phyloP scores from a whole-genome alignment of 352 stramenopile species.

The Thalassiosira allenii region DNA sequence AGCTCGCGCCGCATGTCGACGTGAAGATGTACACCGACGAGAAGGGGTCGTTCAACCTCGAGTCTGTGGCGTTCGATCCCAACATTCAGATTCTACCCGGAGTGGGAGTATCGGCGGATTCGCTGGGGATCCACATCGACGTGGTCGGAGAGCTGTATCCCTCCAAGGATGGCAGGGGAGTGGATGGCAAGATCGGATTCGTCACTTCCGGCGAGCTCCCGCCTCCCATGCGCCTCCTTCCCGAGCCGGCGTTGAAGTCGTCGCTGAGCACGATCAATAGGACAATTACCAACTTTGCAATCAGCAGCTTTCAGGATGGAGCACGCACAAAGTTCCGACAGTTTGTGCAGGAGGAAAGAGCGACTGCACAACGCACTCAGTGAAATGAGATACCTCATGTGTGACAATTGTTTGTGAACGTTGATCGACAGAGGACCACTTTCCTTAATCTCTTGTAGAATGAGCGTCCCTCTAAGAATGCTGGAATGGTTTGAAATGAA shows the following conservation, averaged over 20 bases:
- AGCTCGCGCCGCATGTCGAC: slow-evolving; percentile 75
- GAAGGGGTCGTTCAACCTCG: slow-evolving; percentile 49
- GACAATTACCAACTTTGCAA: slow-evolving; percentile 76
- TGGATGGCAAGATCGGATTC: slow-evolving; percentile 80
- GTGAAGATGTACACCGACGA: slow-evolving; percentile 76
- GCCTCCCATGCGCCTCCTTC: slow-evolving; percentile 68
- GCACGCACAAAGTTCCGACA: slow-evolving; percentile 65
- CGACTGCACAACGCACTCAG: not conserved
- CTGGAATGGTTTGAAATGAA: no score
- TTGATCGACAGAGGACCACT: no score
- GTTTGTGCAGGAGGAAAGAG: slow-evolving; percentile 49
- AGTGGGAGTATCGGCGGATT: slow-evolving; percentile 56
- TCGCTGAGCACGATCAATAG: slow-evolving; percentile 75
- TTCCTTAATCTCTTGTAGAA: no score
- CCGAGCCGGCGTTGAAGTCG: slow-evolving; percentile 62
- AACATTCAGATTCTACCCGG: slow-evolving; percentile 80
- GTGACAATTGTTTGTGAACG: no score
- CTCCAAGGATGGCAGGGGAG: slow-evolving; percentile 65
- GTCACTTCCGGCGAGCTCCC: slow-evolving; percentile 68
- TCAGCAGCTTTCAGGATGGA: slow-evolving; percentile 74
- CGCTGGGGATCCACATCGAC: slow-evolving; percentile 79
- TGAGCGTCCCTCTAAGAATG: no score
- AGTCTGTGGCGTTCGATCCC: slow-evolving; percentile 80
- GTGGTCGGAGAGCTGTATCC: slow-evolving; percentile 77
- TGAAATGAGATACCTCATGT: no score